Percentiles rank a stretch among this genome's conserved stretches.
Conservation (phyloP, 352 stramenopile species). For the Saprolegnia diclina region DNA sequence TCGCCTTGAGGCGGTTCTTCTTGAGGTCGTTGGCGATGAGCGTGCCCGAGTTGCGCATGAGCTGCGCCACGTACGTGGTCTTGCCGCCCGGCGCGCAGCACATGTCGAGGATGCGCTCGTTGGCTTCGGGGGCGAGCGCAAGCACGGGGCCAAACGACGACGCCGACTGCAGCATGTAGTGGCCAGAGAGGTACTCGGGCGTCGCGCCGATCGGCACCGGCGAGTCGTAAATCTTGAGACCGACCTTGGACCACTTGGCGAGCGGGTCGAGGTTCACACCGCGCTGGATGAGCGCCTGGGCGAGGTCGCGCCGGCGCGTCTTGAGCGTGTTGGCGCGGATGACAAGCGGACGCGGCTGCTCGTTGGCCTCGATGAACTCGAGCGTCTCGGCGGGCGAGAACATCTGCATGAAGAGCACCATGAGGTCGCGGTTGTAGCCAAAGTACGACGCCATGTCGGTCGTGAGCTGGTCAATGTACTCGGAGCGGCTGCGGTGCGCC, state of each 20-base stretch:
- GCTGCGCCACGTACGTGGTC: constrained; percentile 98
- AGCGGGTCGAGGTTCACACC: constrained; percentile 98
- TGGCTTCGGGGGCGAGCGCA: constrained; percentile 94
- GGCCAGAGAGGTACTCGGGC: constrained; percentile 98
- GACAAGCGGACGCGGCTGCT: constrained; percentile 95
- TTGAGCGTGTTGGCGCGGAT: constrained; percentile 99
- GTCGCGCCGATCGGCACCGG: constrained; percentile 98
- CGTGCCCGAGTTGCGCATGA: constrained; percentile 99
- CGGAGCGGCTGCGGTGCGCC: constrained; percentile 84
- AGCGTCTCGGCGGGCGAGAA: constrained; percentile 96
- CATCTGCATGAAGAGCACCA: constrained; percentile 97
- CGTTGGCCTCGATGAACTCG: constrained; percentile 98
- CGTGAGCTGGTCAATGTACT: constrained; percentile 92
- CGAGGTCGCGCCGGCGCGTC: constrained; percentile 96
- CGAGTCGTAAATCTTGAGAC: constrained; percentile 98
- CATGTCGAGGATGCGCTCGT: constrained; percentile 98
- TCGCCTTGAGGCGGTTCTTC: constrained; percentile 95
- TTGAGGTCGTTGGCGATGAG: constrained; percentile 99
- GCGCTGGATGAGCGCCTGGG: constrained; percentile 97
- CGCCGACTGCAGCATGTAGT: constrained; percentile 99
- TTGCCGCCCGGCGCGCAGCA: constrained; percentile 97
- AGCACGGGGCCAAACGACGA: constrained; percentile 99
- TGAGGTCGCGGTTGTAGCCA: constrained; percentile 97
- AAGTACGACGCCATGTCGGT: constrained; percentile 96
- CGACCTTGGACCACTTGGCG: constrained; percentile 98